Conservation (phyloP, 1,284 basidiomycete genomes). For the Gomphus sp. region DNA sequence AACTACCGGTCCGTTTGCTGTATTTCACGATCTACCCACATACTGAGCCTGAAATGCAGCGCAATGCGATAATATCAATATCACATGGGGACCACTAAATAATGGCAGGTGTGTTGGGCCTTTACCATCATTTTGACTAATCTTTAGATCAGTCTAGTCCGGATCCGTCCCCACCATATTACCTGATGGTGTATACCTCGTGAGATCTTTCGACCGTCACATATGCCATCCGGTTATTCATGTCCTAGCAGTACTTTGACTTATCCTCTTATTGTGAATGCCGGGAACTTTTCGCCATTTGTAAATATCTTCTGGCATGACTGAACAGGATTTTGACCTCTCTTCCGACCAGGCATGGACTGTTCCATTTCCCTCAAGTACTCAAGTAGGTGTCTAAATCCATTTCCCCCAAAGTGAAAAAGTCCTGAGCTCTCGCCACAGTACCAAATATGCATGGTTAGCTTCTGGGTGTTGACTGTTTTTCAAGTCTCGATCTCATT, state of each 20-base stretch:
- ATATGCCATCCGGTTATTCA: neutral
- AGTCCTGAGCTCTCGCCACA: slow-evolving; percentile 15
- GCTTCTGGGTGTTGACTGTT: slow-evolving; percentile 21
- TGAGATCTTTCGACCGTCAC: slow-evolving; percentile 20
- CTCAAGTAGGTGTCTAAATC: slow-evolving; percentile 27
- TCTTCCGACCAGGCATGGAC: slow-evolving; percentile 36
- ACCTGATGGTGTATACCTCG: slow-evolving; percentile 54
- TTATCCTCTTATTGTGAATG: slow-evolving; percentile 42
- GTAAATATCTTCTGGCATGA: slow-evolving; percentile 24
- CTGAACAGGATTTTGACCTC: neutral
- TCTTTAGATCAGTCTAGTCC: slow-evolving; percentile 27
- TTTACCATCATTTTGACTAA: neutral
- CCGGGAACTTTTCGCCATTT: slow-evolving; percentile 35
- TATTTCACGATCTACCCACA: neutral
- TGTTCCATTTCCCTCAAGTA: slow-evolving; percentile 49
- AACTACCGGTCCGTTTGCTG: neutral
- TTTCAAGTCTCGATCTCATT: slow-evolving; percentile 2
- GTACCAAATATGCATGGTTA: slow-evolving; percentile 62
- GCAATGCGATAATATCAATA: slow-evolving; percentile 3
- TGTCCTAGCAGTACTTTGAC: slow-evolving; percentile 30
- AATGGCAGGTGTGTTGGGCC: neutral
- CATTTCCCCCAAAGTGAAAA: slow-evolving; percentile 2
- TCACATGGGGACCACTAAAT: neutral
- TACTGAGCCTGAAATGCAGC: neutral
- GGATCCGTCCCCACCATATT: slow-evolving; percentile 46